Percentiles rank a stretch among this genome's conserved stretches.
phyloP scores from a whole-genome alignment of 2,329 filamentous ascomycete genomes.

The Biscogniauxia sp. region DNA sequence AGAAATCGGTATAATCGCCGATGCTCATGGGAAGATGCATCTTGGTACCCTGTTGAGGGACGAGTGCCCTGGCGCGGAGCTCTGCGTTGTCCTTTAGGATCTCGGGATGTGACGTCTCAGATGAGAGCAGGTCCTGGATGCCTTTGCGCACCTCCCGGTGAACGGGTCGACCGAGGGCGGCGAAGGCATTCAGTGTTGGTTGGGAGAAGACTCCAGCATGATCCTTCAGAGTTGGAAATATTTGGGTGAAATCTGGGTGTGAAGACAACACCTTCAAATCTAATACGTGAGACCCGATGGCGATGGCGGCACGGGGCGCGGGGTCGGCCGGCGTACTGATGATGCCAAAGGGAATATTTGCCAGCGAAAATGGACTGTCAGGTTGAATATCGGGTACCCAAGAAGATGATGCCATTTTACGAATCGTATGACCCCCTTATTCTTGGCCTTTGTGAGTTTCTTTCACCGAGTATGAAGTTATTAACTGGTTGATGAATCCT shows the following conservation, averaged over 20 bases:
- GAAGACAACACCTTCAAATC: constrained; percentile 54
- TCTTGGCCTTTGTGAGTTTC: no score
- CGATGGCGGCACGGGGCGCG: constrained; percentile 63
- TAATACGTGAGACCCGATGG: constrained; percentile 70
- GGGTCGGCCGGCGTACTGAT: constrained; percentile 61
- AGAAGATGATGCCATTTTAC: constrained; percentile 25
- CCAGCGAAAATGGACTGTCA: constrained; percentile 62
- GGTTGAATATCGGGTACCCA: constrained; percentile 35
- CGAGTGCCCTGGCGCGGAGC: constrained; percentile 55
- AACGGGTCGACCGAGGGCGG: constrained; percentile 64
- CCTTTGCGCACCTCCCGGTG: constrained; percentile 68
- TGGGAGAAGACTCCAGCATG: constrained; percentile 62
- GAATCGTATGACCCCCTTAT: not conserved
- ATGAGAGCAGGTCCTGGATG: constrained; percentile 64
- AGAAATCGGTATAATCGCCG: constrained; percentile 85
- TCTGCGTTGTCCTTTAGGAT: constrained; percentile 61
- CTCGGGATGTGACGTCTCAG: constrained; percentile 56
- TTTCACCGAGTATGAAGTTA: no score
- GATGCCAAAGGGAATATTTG: constrained; percentile 82
- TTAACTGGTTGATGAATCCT: no score
- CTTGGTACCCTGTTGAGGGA: constrained; percentile 57
- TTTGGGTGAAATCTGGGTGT: constrained; percentile 16
- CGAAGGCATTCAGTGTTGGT: constrained; percentile 70
- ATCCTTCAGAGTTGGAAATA: constrained; percentile 43
- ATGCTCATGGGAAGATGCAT: constrained; percentile 75